phyloP scores from a whole-genome alignment of 768 basidiomycete genomes.

The Russula emetica region DNA sequence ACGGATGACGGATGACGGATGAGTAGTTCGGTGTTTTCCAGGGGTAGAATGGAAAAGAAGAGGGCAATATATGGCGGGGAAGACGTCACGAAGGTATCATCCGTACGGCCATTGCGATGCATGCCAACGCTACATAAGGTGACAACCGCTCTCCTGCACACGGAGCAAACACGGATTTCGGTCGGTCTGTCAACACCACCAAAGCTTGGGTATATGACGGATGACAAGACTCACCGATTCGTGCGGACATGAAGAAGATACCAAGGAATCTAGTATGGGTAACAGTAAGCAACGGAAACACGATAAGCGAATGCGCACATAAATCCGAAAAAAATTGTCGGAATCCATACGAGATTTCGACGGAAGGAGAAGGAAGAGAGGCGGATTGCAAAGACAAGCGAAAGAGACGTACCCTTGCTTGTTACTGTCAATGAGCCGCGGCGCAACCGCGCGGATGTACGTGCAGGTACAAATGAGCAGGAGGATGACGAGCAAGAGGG shows the following conservation, averaged over 20 bases:
- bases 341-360: no score
- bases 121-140: slow-evolving; percentile 92
- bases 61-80: neutral
- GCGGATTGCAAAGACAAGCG: neutral
- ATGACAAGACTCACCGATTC: slow-evolving; percentile 65
- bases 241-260: slow-evolving; percentile 90
- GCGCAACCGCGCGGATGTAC: slow-evolving; percentile 86
- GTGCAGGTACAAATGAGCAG: slow-evolving; percentile 96
- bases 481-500: slow-evolving; percentile 87
- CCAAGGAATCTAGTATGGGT: slow-evolving; percentile 69
- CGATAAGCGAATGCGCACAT: slow-evolving; percentile 1
- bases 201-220: neutral
- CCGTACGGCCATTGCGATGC: slow-evolving; percentile 85
- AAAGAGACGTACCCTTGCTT: slow-evolving; percentile 70
- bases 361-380: neutral
- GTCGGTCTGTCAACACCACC: neutral
- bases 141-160: slow-evolving; percentile 84
- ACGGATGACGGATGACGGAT: neutral
- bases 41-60: neutral
- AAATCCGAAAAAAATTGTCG: no score
- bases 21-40: neutral
- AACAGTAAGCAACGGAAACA: neutral
- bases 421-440: slow-evolving; percentile 87
- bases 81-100: slow-evolving; percentile 46
- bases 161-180: neutral